Base-by-base conservation (phyloP, 164 flowering plant species). In the Piper betle region DNA sequence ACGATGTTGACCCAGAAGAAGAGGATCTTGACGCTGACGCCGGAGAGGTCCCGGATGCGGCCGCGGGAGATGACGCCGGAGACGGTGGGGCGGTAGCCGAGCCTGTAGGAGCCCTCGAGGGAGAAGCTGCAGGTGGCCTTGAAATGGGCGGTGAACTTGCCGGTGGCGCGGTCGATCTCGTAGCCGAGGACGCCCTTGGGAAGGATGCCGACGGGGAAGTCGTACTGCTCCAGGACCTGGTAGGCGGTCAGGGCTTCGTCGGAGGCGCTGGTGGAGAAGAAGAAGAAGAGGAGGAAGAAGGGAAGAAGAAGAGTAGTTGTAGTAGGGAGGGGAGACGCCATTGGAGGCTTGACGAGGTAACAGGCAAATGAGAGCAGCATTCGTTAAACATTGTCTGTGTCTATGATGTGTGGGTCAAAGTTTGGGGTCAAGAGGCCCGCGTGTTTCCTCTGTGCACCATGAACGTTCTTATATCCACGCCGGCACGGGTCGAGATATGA, bases 151-250 rank as follows among this genome's bases (percentile, higher is more conserved):
- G 62, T 16, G 78, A 87, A 87, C 48, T 76, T 71, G 5, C 95
- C 91, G 1, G 87, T 75, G 8, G 63, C 19, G 9, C 50, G 17
- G 74, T 85, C 75, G n/a, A 87, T 62, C 6, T 82, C 82, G 69
- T 82, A 83, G 37, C 79, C 76, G 0, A 57, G 50, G 0, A 74
- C 83, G 7, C 88, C 91, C 41, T 64, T 50, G 2, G 91, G 95
- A n/a, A 87, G 74, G 4, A 87, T 59, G 3, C 95, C 88, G 2
- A 63, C 50, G 6, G 91, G 91, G 64, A 85, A 80, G 41, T 68
- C 77, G 68, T 73, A 77, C 17, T 59, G 19, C 61, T 72, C 56
- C 2, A 79, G 70, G 4, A 62, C 72, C 4, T 79, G 75, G 61
- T 77, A 79, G 0, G 71, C 82, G 7, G 82, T 17, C 25, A 39